Conservation (phyloP, 345 rosid species). For the Dovyalis caffra region DNA sequence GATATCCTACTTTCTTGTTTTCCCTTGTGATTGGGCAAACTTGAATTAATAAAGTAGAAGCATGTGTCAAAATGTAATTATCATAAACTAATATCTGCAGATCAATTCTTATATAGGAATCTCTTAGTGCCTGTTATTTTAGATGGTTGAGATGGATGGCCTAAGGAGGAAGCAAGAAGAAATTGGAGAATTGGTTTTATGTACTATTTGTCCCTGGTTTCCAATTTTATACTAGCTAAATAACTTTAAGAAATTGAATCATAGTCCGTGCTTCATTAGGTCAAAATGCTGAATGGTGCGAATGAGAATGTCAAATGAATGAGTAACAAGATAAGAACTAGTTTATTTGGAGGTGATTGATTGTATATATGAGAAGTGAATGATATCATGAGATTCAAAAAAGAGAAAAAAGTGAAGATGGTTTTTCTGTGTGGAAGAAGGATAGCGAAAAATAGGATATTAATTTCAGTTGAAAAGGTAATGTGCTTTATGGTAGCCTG, state of each 20-base stretch:
- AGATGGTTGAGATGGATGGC: not conserved
- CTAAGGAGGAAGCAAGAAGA: not conserved
- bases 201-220: not conserved
- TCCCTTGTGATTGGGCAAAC: not conserved
- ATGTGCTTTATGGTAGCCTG: not conserved
- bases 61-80: not conserved
- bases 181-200: not conserved
- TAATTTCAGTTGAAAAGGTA: constrained; percentile 1
- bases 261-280: not conserved
- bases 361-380: not conserved
- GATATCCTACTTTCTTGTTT: not conserved
- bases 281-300: not conserved
- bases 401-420: not conserved
- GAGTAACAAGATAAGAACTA: not conserved
- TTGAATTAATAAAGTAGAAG: not conserved
- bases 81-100: not conserved
- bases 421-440: not conserved
- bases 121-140: not conserved
- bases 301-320: not conserved
- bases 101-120: not conserved
- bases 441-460: not conserved
- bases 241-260: not conserved
- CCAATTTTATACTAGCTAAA: not conserved
- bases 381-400: not conserved
- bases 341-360: not conserved